phyloP scores from a whole-genome alignment of 2,329 filamentous ascomycete species.

The Onygenales sp. region DNA sequence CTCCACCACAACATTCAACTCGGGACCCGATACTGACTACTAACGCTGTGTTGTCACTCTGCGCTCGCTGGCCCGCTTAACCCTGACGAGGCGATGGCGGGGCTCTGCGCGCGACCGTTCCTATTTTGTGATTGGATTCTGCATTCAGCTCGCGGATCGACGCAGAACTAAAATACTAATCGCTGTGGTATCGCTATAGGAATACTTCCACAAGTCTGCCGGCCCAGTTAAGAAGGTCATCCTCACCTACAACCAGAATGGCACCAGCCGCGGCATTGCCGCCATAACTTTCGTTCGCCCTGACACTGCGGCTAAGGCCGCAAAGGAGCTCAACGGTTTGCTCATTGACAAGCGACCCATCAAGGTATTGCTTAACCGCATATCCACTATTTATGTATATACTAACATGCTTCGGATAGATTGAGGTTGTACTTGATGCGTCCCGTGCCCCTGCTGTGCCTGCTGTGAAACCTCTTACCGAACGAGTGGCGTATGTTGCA shows the following conservation, averaged over 20 bases:
- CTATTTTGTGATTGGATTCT: constrained; percentile 14
- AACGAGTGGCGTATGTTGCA: constrained; percentile 63
- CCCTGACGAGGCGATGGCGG: constrained; percentile 8
- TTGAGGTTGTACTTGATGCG: constrained; percentile 82
- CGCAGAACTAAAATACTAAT: constrained; percentile 34
- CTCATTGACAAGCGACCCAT: constrained; percentile 84
- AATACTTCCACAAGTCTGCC: constrained; percentile 85
- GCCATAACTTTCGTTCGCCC: constrained; percentile 77
- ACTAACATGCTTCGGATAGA: constrained; percentile 40
- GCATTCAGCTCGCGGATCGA: constrained; percentile 4
- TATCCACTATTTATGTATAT: constrained; percentile 12
- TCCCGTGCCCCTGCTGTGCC: constrained; percentile 59
- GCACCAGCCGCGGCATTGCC: constrained; percentile 82
- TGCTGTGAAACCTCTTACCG: constrained; percentile 64
- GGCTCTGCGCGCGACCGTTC: constrained; percentile 12
- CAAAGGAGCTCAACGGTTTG: constrained; percentile 74
- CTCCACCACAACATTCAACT: background rate
- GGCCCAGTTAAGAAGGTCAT: constrained; percentile 86
- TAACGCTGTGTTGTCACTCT: constrained; percentile 42
- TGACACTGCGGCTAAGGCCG: constrained; percentile 76
- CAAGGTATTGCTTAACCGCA: constrained; percentile 52
- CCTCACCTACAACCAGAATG: constrained; percentile 85
- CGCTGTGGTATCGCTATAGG: constrained; percentile 55
- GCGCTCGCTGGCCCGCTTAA: constrained; percentile 50
- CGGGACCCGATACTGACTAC: constrained; percentile 19